A percentile compares a stretch with the other conserved stretches of the same genome.
phyloP scores from a whole-genome alignment of 345 rosid species.

The Corchorus capsularis region DNA sequence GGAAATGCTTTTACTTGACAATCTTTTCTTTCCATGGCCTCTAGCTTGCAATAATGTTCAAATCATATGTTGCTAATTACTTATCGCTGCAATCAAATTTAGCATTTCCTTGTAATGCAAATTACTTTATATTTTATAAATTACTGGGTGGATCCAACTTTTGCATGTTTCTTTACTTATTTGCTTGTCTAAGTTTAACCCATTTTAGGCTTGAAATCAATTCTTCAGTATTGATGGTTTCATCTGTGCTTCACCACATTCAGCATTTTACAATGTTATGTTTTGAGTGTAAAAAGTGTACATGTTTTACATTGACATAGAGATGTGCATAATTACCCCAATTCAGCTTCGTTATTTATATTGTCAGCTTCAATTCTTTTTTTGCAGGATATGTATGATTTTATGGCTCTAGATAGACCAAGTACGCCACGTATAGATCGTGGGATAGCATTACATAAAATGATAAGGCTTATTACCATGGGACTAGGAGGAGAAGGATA shows the following conservation, averaged over 20 bases:
- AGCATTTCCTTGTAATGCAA: no score
- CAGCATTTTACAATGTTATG: conserved; percentile 2
- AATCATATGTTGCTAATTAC: no score
- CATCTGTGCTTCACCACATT: no score
- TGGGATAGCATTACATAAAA: conserved; percentile 95
- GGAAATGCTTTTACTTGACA: background rate
- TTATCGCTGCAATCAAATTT: no score
- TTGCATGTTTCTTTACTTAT: no score
- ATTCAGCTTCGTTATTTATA: background rate
- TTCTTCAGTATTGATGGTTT: no score
- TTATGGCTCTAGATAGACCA: conserved; percentile 85
- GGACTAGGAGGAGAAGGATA: conserved; percentile 98
- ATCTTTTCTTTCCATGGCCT: background rate
- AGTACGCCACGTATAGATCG: conserved; percentile 83
- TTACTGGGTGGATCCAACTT: no score
- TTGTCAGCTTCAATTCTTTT: conserved; percentile 17
- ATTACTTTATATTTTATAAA: no score
- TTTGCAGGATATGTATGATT: conserved; percentile 94
- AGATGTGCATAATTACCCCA: background rate
- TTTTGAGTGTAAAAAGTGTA: background rate
- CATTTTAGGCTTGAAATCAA: no score
- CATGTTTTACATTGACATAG: background rate
- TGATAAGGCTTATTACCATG: conserved; percentile 93
- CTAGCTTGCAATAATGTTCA: background rate
- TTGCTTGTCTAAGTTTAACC: no score